Conservation (phyloP, 352 stramenopile genomes). For the Phytophthora hybrid region DNA sequence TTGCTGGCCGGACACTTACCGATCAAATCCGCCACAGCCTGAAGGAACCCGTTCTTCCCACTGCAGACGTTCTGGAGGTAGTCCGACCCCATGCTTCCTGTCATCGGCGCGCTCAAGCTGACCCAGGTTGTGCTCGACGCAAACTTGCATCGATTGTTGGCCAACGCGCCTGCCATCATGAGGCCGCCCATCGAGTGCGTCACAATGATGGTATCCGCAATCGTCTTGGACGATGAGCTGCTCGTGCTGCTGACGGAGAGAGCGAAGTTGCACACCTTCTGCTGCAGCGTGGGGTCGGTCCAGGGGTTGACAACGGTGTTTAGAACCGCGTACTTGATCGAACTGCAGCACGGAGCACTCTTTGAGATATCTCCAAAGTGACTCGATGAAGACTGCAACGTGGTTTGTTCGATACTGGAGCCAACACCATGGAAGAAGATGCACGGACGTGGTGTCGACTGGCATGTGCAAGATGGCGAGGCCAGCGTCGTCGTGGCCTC, state of each 20-base stretch:
- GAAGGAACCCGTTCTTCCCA: constrained; percentile 28
- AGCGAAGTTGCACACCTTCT: constrained; percentile 39
- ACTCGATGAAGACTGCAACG: constrained; percentile 17
- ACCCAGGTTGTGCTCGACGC: constrained; percentile 39
- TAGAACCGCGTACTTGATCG: constrained; percentile 34
- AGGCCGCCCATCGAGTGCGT: constrained; percentile 48
- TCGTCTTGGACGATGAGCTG: constrained; percentile 13
- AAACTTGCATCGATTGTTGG: constrained; percentile 44
- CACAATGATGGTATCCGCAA: constrained; percentile 43
- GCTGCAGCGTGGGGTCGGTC: constrained; percentile 30
- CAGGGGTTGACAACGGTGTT: constrained; percentile 35
- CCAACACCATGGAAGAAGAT: constrained; percentile 45
- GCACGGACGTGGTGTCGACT: constrained; percentile 26
- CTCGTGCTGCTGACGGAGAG: constrained; percentile 28
- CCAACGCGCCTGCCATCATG: constrained; percentile 36
- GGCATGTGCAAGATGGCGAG: constrained; percentile 29
- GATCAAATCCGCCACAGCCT: constrained; percentile 36
- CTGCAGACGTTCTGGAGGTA: constrained; percentile 40
- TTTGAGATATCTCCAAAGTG: constrained; percentile 38
- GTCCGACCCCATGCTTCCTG: constrained; percentile 45
- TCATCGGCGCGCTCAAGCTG: constrained; percentile 42
- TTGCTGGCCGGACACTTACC: constrained; percentile 36
- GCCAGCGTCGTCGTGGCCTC: constrained; percentile 13
- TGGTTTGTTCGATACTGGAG: constrained; percentile 11
- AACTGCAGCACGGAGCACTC: constrained; percentile 39